Base-by-base conservation (phyloP, 2,329 filamentous ascomycete genomes). In the Trichoderma lentiforme region DNA sequence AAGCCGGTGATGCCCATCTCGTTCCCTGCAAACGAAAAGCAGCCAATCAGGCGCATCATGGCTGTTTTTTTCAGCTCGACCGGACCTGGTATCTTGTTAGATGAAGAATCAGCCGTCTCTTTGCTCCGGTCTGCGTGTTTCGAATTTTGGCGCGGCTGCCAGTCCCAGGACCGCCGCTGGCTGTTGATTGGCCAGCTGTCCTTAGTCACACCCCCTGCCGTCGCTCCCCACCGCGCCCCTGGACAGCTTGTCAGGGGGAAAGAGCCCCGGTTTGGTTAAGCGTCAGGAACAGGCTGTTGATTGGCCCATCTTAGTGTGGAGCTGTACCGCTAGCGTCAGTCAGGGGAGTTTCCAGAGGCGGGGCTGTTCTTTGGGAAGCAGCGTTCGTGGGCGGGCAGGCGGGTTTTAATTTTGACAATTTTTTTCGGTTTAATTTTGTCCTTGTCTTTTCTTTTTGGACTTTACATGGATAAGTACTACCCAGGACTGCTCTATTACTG, bases 261-360 rank as follows among this genome's bases (percentile, higher is more conserved):
- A 24, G 26, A 51, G 21, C 14, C 56, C 63, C 24, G 6, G 76
- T 73, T 65, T 6, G 78, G 81, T 67, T 76, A 81, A 82, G 82
- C 78, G 77, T 74, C 81, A 84, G 81, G 81, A 73, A 83, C 82
- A 78, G 74, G 39, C 21, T 36, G 75, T n/a, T 78, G 73, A 84
- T 84, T 84, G 83, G 83, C 60, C 57, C 78, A 79, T 81, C 79
- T 80, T 81, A 36, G 11, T 67, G n/a, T 47, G 64, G 63, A 51
- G 43, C 43, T 3, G 15, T 4, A n/a, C 64, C 58, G 64, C n/a
- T 72, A 63, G 64, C 39, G 26, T 51, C 43, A 34, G 24, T 43
- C 57, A 61, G 58, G 64, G 57, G 47, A 24, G n/a, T 36, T 36
- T 70, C 12, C 9, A 51, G 57, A 58, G 43, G 32, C 64, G 32